Evolutionary conservation across 345 rosid genomes (phyloP), one percentile per base, ranked within the genome.

Genomic region (Hibiscus mutabilis): DNA sequence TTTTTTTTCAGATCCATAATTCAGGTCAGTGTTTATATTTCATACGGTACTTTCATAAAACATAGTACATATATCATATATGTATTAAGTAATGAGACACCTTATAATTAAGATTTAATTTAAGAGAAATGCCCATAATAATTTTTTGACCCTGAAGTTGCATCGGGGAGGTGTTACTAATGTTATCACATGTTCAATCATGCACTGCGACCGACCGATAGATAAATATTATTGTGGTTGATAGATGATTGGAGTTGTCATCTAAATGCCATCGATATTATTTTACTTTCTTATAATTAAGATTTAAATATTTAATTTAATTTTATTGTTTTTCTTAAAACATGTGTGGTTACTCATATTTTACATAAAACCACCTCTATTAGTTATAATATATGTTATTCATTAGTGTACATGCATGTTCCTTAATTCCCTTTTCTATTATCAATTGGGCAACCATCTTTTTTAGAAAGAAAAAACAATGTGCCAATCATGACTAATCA

Each of bases 401-500:
- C n/a, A n/a, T n/a, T n/a, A 4, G 21, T 53, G 58, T n/a, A 18
- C 4, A 19, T 53, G 58, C 58, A 53, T 53, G 58, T 53, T 53
- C 58, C 60, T 56, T 56, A 21, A 21, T 68, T 29, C 21, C 42
- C 42, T 40, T 24, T 31, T 9, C 37, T 8, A 8, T 31, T 27
- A 7, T 55, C 6, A 31, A 42, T 22, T 9, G 4, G 14, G 25
- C 29, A 47, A 47, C 5, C n/a, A 47, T 15, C 18, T 37, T 37
- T 31, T 47, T 47, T 5, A 47, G 5, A 47, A 47, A 15, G n/a
- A 47, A 6, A 22, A 74, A 74, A 65, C 5, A 58, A 5, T 37
- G 35, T 19, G 8, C 31, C 65, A 42, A 72, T 66, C 81, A 70
- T 70, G 56, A 5, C 42, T 68, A 75, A 68, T 73, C 82, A 79